Conservation (phyloP, 225 moss, liverwort and hornwort species). For the Antitrichia curtipendula region DNA sequence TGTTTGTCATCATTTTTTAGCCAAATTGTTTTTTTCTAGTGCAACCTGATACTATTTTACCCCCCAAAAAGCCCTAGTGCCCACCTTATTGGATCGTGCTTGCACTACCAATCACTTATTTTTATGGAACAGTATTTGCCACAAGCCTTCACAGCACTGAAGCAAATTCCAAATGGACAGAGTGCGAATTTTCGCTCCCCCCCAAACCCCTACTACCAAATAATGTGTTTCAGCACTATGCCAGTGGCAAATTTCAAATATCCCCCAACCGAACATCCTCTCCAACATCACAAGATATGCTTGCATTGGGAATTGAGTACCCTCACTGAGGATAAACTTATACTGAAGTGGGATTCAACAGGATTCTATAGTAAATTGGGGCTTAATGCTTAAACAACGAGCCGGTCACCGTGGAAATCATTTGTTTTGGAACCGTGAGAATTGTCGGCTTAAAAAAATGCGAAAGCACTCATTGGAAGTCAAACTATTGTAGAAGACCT, state of each 20-base stretch:
- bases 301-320: background rate
- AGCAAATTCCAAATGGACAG: background rate
- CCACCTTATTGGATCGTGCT: background rate
- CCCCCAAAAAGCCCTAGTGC: background rate
- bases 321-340: background rate
- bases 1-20: no score
- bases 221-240: no score
- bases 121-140: background rate
- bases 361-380: background rate
- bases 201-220: no score
- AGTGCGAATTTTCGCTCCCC: background rate
- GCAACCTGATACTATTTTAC: no score
- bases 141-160: background rate
- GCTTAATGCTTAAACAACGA: no score
- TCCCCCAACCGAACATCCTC: background rate
- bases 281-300: background rate
- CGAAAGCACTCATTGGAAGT: no score
- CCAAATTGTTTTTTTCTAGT: no score
- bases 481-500: no score
- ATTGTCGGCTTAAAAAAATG: no score
- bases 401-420: no score
- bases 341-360: background rate
- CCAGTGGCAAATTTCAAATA: no score
- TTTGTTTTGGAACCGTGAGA: no score
- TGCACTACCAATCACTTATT: fast-evolving